phyloP scores from a whole-genome alignment of 108 stramenopile genomes.

The Nitzschia sp. region DNA sequence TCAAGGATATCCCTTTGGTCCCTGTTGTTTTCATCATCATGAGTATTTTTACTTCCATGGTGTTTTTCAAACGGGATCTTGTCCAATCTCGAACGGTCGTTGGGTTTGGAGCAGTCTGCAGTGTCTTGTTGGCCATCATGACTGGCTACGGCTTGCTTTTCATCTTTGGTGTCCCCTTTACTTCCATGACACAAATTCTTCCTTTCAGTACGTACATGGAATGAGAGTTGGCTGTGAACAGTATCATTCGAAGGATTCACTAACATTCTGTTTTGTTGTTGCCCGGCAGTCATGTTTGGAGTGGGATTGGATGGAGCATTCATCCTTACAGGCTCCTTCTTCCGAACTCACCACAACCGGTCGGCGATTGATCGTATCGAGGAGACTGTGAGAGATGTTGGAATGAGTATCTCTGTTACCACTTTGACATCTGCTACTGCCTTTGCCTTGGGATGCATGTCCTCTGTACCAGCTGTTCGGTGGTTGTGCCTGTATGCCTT shows the following conservation, averaged over 20 bases:
- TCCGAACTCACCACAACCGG: conserved; percentile 8
- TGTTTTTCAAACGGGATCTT: conserved; percentile 15
- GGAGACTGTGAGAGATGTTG: conserved; percentile 27
- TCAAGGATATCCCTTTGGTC: conserved; percentile 8
- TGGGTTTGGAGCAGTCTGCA: conserved; percentile 19
- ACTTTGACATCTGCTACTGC: conserved; percentile 32
- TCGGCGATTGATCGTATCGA: conserved; percentile 25
- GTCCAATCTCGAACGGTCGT: conserved; percentile 16
- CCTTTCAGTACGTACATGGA: neutral
- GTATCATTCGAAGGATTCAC: neutral
- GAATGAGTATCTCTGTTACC: conserved; percentile 34
- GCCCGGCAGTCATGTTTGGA: conserved; percentile 24
- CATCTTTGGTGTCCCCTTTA: conserved; percentile 21
- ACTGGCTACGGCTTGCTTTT: conserved; percentile 27
- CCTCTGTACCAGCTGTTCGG: conserved; percentile 23
- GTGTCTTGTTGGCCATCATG: conserved; percentile 22
- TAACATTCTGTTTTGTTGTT: neutral
- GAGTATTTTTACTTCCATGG: conserved; percentile 12
- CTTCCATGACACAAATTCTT: conserved; percentile 22
- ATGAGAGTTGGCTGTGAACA: too few species aligned
- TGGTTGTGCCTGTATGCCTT: conserved; percentile 34
- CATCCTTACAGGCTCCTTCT: conserved; percentile 21
- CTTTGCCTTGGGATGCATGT: conserved; percentile 28
- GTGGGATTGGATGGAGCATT: conserved; percentile 39
- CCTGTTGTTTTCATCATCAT: conserved; percentile 19